Conservation (phyloP, 495 filamentous ascomycete genomes). For the Aspergillus incahuasiensis region DNA sequence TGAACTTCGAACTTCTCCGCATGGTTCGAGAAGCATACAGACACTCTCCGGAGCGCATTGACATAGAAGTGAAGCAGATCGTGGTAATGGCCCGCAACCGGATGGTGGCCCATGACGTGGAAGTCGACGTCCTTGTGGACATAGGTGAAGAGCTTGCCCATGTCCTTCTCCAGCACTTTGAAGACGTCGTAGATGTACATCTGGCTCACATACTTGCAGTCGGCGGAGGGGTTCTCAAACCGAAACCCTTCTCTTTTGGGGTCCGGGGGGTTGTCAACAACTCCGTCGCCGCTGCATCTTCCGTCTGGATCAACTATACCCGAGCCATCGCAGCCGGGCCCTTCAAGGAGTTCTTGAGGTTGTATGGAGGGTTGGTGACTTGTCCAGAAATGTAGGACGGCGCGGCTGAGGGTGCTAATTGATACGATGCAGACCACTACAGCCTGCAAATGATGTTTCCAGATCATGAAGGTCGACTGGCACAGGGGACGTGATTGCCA, state of each 20-base stretch:
- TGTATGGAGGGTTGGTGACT: not conserved
- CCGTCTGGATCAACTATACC: constrained; percentile 11
- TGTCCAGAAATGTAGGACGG: not conserved
- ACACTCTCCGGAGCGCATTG: constrained; percentile 33
- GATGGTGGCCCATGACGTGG: constrained; percentile 34
- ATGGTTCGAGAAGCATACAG: constrained; percentile 28
- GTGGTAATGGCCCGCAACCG: constrained; percentile 31
- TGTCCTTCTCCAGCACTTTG: constrained; percentile 36
- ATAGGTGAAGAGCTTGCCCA: constrained; percentile 30
- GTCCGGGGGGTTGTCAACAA: constrained; percentile 15
- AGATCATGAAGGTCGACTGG: not conserved
- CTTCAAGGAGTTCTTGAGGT: constrained; percentile 6
- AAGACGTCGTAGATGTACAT: constrained; percentile 37
- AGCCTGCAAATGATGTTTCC: not conserved
- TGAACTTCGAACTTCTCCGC: constrained; percentile 33
- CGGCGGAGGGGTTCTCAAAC: constrained; percentile 32
- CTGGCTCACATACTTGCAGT: constrained; percentile 33
- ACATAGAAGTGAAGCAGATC: constrained; percentile 38
- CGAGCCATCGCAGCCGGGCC: constrained; percentile 11
- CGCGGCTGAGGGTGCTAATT: not conserved
- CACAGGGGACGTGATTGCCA: not conserved
- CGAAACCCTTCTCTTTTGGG: constrained; percentile 27
- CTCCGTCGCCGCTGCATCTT: constrained; percentile 13
- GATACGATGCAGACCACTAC: not conserved
- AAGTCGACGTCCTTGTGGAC: constrained; percentile 35